Conservation (phyloP, 2,329 filamentous ascomycete species). For the Aspergillus ustus region DNA sequence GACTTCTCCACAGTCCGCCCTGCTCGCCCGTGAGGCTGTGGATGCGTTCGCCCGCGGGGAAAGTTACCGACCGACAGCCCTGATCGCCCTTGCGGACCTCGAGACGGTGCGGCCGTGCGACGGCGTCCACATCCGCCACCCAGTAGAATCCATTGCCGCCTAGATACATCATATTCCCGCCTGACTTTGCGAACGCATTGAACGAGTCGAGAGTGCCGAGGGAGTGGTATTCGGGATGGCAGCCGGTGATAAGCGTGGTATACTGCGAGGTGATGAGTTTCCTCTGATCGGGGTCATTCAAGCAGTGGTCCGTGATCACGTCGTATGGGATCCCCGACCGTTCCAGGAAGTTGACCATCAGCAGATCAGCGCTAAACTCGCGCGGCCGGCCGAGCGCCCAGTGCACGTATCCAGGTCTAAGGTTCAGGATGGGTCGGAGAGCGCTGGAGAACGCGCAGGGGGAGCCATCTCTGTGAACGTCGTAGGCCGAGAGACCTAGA, state of each 20-base stretch:
- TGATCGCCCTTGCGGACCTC: constrained; percentile 42
- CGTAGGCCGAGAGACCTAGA: constrained; percentile 45
- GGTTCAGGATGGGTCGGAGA: constrained; percentile 43
- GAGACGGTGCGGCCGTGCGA: constrained; percentile 34
- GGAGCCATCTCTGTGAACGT: constrained; percentile 44
- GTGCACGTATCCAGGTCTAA: constrained; percentile 42
- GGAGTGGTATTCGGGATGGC: constrained; percentile 16
- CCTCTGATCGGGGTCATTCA: constrained; percentile 32
- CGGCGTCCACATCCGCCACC: constrained; percentile 27
- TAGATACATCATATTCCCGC: constrained; percentile 44
- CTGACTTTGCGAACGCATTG: constrained; percentile 30
- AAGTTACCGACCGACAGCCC: constrained; percentile 35
- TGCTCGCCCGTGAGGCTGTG: constrained; percentile 35
- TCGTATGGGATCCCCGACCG: constrained; percentile 38
- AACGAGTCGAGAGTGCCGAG: constrained; percentile 7
- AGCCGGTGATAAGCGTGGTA: constrained; percentile 3
- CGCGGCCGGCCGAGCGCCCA: constrained; percentile 43
- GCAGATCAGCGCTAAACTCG: constrained; percentile 42
- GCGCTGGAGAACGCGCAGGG: constrained; percentile 37
- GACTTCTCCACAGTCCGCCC: constrained; percentile 41
- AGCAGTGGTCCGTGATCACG: constrained; percentile 44
- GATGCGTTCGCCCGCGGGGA: constrained; percentile 36
- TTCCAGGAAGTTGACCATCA: constrained; percentile 44
- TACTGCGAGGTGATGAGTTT: not conserved
- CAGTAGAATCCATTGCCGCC: constrained; percentile 48